phyloP scores from a whole-genome alignment of 2,329 filamentous ascomycete genomes.

The Fusarium torreyae region DNA sequence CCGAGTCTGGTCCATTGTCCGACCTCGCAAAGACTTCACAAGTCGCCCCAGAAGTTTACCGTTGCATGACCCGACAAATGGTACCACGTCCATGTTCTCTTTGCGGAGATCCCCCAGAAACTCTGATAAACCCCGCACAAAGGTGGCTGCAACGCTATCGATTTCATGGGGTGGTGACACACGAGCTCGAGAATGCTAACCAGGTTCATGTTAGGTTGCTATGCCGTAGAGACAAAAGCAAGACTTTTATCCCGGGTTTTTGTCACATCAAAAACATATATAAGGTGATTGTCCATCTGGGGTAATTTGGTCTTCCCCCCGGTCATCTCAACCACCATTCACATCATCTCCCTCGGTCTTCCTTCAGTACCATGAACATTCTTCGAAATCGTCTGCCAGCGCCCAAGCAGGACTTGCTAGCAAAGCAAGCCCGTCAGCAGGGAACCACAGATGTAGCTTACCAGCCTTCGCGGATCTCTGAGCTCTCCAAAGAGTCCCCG shows the following conservation, averaged over 20 bases:
- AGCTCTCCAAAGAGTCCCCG: constrained; percentile 47
- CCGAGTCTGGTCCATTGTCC: neutral
- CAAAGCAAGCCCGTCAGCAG: constrained; percentile 37
- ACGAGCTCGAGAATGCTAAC: constrained; percentile 5
- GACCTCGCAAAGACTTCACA: neutral
- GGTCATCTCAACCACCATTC: neutral
- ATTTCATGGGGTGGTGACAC: constrained; percentile 10
- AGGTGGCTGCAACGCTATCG: constrained; percentile 10
- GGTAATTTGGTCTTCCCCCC: neutral
- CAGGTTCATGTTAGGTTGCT: neutral
- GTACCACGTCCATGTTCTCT: neutral
- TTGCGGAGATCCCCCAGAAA: constrained; percentile 22
- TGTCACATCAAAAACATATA: constrained; percentile 7
- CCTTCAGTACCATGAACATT: neutral
- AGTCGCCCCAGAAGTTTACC: neutral
- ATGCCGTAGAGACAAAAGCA: neutral
- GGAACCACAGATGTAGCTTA: constrained; percentile 27
- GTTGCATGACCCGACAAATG: neutral
- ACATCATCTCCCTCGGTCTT: accelerated
- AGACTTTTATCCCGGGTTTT: neutral
- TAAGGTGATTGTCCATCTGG: neutral
- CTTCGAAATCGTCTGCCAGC: constrained; percentile 20
- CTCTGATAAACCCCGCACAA: constrained; percentile 1
- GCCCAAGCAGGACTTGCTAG: constrained; percentile 11
- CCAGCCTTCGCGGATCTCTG: constrained; percentile 50